Conservation (phyloP, 202 grass and related monocot genomes). For the Dendrocalamus latiflorus region DNA sequence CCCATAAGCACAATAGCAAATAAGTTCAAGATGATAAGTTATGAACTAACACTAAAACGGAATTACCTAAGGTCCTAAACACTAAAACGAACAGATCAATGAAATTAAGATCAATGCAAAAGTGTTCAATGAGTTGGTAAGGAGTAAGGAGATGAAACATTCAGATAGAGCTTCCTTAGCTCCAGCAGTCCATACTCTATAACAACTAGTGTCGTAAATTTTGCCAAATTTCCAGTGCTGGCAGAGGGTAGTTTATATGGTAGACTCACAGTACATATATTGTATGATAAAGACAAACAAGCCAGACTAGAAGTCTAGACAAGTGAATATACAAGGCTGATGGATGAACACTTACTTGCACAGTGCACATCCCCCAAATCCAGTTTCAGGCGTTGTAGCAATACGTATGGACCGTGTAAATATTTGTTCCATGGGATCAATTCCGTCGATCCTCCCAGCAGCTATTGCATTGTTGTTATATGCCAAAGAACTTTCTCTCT, state of each 20-base stretch:
- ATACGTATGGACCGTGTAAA: no score
- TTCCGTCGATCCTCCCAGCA: no score
- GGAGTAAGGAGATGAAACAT: not conserved
- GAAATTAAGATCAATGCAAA: not conserved
- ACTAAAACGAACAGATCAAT: not conserved
- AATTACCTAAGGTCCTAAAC: not conserved
- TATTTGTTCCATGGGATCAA: no score
- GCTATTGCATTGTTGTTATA: no score
- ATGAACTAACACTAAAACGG: not conserved
- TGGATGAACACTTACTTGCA: conserved; percentile 65
- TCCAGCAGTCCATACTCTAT: conserved; percentile 11
- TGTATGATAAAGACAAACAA: not conserved
- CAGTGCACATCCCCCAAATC: conserved; percentile 73
- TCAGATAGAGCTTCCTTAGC: conserved; percentile 6
- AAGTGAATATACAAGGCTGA: conserved; percentile 14
- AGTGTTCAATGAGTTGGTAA: not conserved
- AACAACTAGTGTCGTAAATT: not conserved
- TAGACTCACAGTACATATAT: not conserved
- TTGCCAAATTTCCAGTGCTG: not conserved
- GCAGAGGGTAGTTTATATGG: not conserved
- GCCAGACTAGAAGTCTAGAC: not conserved
- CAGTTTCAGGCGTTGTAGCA: no score
- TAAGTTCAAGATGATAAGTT: not conserved
- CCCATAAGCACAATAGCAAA: not conserved
- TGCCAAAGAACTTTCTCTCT: conserved; percentile 66